Evolutionary conservation across 441 rosid species (phyloP).

Genomic region (Codiaeum variegatum): DNA sequence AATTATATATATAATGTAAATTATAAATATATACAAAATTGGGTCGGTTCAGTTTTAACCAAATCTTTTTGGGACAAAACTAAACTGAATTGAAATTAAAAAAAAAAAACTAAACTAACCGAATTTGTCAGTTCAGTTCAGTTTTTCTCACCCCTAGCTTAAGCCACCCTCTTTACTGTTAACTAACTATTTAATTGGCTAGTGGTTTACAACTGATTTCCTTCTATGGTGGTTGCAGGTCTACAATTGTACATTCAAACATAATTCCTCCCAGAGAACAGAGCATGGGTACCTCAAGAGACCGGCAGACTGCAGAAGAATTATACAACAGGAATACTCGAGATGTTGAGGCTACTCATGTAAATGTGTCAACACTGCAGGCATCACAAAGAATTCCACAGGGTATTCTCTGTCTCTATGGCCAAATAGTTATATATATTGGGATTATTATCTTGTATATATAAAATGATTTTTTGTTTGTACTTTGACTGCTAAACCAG

Average conservation of each 20-base stretch:
- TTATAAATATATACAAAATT: too few species aligned
- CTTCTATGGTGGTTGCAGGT: conserved; percentile 41
- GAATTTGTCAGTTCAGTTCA: too few species aligned
- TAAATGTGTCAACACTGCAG: conserved; percentile 39
- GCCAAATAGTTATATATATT: neutral
- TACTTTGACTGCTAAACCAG: conserved; percentile 54
- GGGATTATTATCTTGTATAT: neutral
- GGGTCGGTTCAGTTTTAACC: too few species aligned
- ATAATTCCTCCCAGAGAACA: conserved; percentile 42
- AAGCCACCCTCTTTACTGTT: too few species aligned
- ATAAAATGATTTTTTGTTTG: conserved; percentile 12
- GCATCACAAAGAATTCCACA: conserved; percentile 57
- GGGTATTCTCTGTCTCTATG: conserved; percentile 33
- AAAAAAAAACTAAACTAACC: too few species aligned
- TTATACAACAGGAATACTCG: conserved; percentile 32
- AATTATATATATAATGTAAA: too few species aligned
- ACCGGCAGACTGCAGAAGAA: conserved; percentile 40
- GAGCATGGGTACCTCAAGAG: conserved; percentile 28
- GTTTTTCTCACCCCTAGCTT: too few species aligned
- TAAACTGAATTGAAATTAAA: too few species aligned
- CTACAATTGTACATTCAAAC: conserved; percentile 74
- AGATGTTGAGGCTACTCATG: conserved; percentile 40
- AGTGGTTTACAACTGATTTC: neutral
- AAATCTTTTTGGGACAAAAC: too few species aligned
- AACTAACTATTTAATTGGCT: neutral